Base-by-base conservation (phyloP, 1,139 yeast genomes). In the Pneumocystis sp. region DNA sequence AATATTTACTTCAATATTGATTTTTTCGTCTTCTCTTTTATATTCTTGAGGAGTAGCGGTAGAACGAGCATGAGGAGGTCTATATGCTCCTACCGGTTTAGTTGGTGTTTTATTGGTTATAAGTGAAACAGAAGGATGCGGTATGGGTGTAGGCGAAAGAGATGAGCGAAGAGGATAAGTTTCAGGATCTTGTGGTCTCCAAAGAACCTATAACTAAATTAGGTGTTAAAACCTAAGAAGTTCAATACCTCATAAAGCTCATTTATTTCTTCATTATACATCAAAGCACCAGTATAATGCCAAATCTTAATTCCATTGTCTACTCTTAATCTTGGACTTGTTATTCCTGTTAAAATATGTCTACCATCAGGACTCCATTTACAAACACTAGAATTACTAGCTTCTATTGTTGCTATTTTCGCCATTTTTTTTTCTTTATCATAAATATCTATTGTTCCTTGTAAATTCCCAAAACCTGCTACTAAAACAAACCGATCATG, bases 351-450 rank as follows among this genome's bases (percentile, higher is more conserved):
- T 75, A 95, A 79, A 67, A 95, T 85, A 73, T 82, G 89, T 73
- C 95, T 84, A 57, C 98, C 97, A 77, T 95, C 96, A n/a, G 99
- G 98, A 3, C 96, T 86, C 98, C 98, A 95, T 75, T 88, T 90
- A 75, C 97, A 91, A 63, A 87, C 95, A 39, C 96, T 87, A 15
- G 97, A 90, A 77, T 95, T 95, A 63, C 96, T 79, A 3, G 97
- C 98, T 74, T 89, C 90, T 74, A 93, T 87, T 45, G 89, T 82
- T 21, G 90, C 80, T 65, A 93, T 83, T 76, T 89, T 88, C 67
- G 81, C 77, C 75, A 90, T 93, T 76, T 88, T 88, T 74, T 87
- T 85, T 75, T 86, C 90, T 74, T 97, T 87, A 78, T 95, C 98
- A 74, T 91, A 86, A 68, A 95, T 87, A 74, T 95, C 97, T 69